Conservation (phyloP, 352 stramenopile genomes). For the Globisporangium spiculum region DNA sequence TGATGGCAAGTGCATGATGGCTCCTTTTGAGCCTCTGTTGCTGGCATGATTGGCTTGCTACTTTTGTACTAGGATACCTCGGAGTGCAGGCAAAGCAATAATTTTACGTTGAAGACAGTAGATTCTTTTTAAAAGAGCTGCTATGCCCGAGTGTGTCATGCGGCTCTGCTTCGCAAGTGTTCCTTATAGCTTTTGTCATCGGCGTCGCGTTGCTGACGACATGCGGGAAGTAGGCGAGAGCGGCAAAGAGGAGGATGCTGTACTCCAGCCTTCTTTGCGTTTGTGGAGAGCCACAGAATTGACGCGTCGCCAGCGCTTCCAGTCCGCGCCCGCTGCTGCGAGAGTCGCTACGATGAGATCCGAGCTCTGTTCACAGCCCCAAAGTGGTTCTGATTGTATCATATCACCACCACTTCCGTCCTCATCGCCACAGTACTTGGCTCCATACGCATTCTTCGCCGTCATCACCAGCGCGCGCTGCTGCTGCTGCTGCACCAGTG, state of each 20-base stretch:
- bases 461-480: slow-evolving; percentile 6
- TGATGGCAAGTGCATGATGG: too few species aligned
- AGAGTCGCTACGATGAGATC: neutral
- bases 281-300: slow-evolving; percentile 6
- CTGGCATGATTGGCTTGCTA: too few species aligned
- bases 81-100: too few species aligned
- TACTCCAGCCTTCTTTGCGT: slow-evolving; percentile 4
- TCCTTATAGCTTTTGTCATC: neutral
- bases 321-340: slow-evolving; percentile 18
- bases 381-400: neutral
- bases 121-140: too few species aligned
- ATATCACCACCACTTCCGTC: neutral
- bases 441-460: neutral
- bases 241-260: neutral
- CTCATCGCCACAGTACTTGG: neutral
- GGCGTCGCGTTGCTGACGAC: neutral
- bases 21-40: too few species aligned
- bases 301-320: slow-evolving; percentile 34
- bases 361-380: neutral
- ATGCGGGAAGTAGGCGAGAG: slow-evolving; percentile 2
- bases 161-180: too few species aligned
- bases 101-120: too few species aligned
- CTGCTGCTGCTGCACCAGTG: slow-evolving; percentile 14
- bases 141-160: too few species aligned
- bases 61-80: too few species aligned